Evolutionary conservation across 345 rosid genomes (phyloP), one percentile per base, ranked within the genome.

Genomic region (Eucalyptus erythrocorys): DNA sequence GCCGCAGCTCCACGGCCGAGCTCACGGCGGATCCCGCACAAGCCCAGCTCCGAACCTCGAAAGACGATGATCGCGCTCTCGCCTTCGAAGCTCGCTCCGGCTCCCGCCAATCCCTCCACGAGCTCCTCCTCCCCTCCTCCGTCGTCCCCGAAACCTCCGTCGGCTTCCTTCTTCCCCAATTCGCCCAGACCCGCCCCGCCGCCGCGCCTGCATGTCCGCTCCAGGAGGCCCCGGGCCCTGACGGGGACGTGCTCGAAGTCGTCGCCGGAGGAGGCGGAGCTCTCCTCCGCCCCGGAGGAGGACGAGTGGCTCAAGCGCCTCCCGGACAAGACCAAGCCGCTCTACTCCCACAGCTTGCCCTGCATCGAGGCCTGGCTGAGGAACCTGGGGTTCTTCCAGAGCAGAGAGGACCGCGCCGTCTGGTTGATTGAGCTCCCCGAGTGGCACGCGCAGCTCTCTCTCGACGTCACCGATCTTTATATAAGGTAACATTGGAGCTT

Each of bases 261-360:
- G 0, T 92, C 97, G 43, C 96, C 95, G 90, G 97, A 93, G 49
- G 96, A 93, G 85, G 95, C 95, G 71, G 92, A 90, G 90, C 86
- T 90, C 8, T 91, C 96, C 8, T 90, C 96, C 16, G 88, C 94
- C 2, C 68, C 92, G 32, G 97, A 94, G 30, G 98, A 93, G 37
- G 98, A 96, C 87, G 98, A 96, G 87, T 96, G 98, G 99, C 94
- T 97, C 27, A 92, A 93, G 91, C 94, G 90, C 89, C 96, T 95
- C 71, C 97, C 97, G 51, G 99, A 96, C 40, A 96, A 95, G 94
- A 93, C 89, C 88, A 96, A 93, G 94, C 98, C 99, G 57, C 87
- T 97, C 85, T 97, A 96, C 89, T 95, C 99, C 34, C 98, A 97
- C 85, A 97, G 99, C 92, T 92, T 97, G 92, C 98, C 98, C 45